Evolutionary conservation across 2,329 filamentous ascomycete species (phyloP), one percentile per base, ranked within the genome.

Genomic region (Fusarium metavorans): DNA sequence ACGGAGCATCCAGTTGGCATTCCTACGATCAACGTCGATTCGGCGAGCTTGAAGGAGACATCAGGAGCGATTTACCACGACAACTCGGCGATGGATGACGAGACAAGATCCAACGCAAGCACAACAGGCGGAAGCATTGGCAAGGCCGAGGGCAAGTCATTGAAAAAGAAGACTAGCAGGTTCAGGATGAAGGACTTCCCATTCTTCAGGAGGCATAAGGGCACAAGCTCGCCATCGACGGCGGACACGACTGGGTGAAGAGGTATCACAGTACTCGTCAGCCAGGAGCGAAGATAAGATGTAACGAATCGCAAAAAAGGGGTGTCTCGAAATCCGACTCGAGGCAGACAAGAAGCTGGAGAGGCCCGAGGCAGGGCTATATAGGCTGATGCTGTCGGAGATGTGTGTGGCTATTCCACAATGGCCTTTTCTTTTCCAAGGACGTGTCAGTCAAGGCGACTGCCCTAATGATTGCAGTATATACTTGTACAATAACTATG

Each of bases 131-230:
- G 84, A 63, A 84, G 85, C 77, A 83, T 85, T 27, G 83, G 87
- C 27, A 87, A 86, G 70, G 84, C 85, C 9, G 86, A 89, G 35
- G 83, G 83, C 60, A 88, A 85, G 70, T 82, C 84, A 14, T 82
- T 92, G 20, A 89, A 87, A 80, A 92, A 92, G 82, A 91, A 89
- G 81, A 85, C 90, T 6, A 92, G 90, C 77, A 85, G 90, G 45
- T 92, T 92, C 76, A 85, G 89, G 72, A 90, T 92, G 85, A 92
- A 91, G 72, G 87, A 88, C 50, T 85, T 91, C 67, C 86, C 86
- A 6, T 87, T 90, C 73, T 89, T 90, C 77, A 84, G 88, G 75
- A 85, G 87, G 64, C 87, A 89, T 75, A 89, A 88, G 80, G 81
- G 81, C 66, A 76, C 82, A 6, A 82, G 73, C 59, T 79, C 79